phyloP scores from a whole-genome alignment of 2,329 filamentous ascomycete species.

The Pestalotiopsis sp. region DNA sequence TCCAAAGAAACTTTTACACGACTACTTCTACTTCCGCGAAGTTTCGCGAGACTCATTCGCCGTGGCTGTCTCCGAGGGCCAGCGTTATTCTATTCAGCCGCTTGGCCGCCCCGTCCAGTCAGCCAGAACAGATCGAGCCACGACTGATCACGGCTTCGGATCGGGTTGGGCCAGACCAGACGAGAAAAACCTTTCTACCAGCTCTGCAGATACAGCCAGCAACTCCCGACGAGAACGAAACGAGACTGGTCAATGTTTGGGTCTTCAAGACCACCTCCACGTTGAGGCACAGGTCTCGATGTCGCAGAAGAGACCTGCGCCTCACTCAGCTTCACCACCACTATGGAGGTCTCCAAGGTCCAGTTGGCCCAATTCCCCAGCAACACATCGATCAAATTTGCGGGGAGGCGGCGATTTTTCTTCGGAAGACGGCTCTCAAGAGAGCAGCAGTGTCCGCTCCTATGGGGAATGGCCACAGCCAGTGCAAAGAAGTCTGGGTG shows the following conservation, averaged over 20 bases:
- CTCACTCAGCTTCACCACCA: constrained; percentile 57
- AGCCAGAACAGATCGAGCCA: neutral
- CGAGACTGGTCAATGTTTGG: constrained; percentile 26
- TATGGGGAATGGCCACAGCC: constrained; percentile 33
- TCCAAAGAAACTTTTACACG: neutral
- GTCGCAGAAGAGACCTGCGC: constrained; percentile 63
- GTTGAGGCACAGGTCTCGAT: constrained; percentile 45
- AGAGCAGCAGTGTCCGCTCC: constrained; percentile 27
- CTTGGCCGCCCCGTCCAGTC: neutral
- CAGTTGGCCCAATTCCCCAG: constrained; percentile 33
- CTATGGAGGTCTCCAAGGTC: constrained; percentile 47
- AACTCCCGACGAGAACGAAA: constrained; percentile 28
- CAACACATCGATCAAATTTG: constrained; percentile 28
- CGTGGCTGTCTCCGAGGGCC: constrained; percentile 19
- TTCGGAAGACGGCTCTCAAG: constrained; percentile 29
- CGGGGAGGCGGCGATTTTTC: constrained; percentile 33
- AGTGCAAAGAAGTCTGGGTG: constrained; percentile 38
- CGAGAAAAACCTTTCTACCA: constrained; percentile 28
- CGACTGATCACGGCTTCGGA: constrained; percentile 7
- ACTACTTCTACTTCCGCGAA: neutral
- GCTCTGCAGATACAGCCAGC: constrained; percentile 28
- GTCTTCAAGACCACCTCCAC: constrained; percentile 14
- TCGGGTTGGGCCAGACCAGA: constrained; percentile 22
- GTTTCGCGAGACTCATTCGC: constrained; percentile 6
- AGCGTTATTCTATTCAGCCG: constrained; percentile 9